Percentiles rank a stretch among this genome's conserved stretches.
Conservation (phyloP, 208 protist species). For the Spongospora subterranea region DNA sequence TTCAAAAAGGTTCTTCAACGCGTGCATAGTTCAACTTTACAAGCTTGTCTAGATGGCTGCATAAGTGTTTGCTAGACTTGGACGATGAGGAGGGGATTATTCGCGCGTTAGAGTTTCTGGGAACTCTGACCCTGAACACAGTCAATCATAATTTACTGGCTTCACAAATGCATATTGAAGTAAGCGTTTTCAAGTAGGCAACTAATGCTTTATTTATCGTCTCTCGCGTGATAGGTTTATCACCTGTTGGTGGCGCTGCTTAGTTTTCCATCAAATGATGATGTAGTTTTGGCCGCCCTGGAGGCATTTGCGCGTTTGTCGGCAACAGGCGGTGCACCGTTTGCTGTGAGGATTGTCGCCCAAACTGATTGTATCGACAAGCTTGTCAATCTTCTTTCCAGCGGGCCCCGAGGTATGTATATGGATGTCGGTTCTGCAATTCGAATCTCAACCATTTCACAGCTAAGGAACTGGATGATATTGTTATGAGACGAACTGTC, state of each 20-base stretch:
- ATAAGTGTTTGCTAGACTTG: background rate
- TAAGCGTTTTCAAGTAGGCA: background rate
- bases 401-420: background rate
- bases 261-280: background rate
- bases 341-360: background rate
- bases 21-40: constrained; percentile 8
- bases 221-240: background rate
- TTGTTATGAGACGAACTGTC: constrained; percentile 5
- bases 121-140: background rate
- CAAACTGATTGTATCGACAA: background rate
- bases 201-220: background rate
- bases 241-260: constrained; percentile 25
- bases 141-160: background rate
- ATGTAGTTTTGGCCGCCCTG: background rate
- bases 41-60: constrained; percentile 4
- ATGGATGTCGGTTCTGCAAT: background rate
- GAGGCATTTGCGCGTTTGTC: background rate
- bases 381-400: background rate
- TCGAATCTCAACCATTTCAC: too few relatives aligned
- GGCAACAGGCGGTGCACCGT: background rate
- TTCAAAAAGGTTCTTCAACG: background rate
- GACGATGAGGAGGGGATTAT: background rate
- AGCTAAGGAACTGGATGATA: background rate
- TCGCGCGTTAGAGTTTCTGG: background rate
- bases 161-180: constrained; percentile 31